Evolutionary conservation across 2,329 filamentous ascomycete species (phyloP).

Genomic region (Microsporum ferrugineum): DNA sequence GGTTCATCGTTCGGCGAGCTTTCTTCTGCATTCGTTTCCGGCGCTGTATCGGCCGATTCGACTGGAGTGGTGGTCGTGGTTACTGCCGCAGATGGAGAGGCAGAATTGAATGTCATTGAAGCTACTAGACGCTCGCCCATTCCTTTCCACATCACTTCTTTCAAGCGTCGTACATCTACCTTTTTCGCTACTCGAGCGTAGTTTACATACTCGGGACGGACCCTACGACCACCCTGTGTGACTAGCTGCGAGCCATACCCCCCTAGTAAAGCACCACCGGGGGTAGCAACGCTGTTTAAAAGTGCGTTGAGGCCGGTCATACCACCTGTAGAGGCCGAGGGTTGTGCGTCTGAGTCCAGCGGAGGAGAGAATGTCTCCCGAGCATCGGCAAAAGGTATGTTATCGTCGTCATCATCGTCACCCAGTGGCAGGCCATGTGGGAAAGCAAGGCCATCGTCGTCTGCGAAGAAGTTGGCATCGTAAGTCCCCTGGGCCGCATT

Average conservation of each 20-base stretch:
- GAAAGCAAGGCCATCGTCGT: constrained; percentile 50
- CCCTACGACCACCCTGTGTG: constrained; percentile 46
- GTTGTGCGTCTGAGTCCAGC: constrained; percentile 22
- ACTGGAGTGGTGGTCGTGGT: constrained; percentile 1
- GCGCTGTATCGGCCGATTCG: background rate
- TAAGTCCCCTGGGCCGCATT: constrained; percentile 64
- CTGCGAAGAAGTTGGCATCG: constrained; percentile 87
- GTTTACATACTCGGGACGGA: constrained; percentile 54
- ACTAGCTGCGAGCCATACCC: constrained; percentile 53
- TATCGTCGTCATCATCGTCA: constrained; percentile 38
- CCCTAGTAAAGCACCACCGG: constrained; percentile 36
- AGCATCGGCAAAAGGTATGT: constrained; percentile 39
- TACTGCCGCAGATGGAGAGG: constrained; percentile 13
- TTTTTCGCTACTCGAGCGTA: constrained; percentile 57
- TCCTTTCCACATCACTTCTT: constrained; percentile 55
- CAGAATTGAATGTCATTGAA: constrained; percentile 21
- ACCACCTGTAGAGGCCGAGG: constrained; percentile 24
- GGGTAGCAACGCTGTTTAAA: constrained; percentile 30
- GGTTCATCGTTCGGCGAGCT: constrained; percentile 24
- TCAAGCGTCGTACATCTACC: constrained; percentile 52
- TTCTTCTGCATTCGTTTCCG: background rate
- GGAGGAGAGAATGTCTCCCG: constrained; percentile 38
- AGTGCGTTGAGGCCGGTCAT: constrained; percentile 30
- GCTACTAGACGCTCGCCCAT: constrained; percentile 40
- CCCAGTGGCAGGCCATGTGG: constrained; percentile 35